Base-by-base conservation (phyloP, 2,329 filamentous ascomycete species). In the Paraconiothyrium brasiliense region DNA sequence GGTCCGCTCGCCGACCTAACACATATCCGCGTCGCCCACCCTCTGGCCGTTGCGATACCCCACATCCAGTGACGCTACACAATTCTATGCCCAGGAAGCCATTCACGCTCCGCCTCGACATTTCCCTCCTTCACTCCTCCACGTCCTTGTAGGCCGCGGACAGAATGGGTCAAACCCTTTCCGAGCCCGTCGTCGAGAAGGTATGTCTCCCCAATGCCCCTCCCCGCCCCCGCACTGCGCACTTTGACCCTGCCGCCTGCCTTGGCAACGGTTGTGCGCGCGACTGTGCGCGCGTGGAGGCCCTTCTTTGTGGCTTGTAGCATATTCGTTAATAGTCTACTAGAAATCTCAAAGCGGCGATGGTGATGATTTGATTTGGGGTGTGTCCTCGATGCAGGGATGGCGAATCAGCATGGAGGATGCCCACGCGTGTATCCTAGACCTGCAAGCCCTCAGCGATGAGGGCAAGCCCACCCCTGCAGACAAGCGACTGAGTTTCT, bases 351-450 rank as follows among this genome's bases (percentile, higher is more conserved):
- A 91, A 79, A 89, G 89, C 78, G 94, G 94, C 82, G 90, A 93
- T 83, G 94, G 98, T 92, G 93, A 97, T 69, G 90, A 92, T 78
- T 89, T 97, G 78, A 83, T 95, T 78, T 99, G 92, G 81, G 95
- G 95, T 77, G 89, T 98, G 69, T 99, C 95, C 69, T 93, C 93
- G 82, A 99, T 99, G 95, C 95, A 99, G 83, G 95, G 95, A 85
- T 99, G 95, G 95, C 92, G 95, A 84, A 98, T 99, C 83, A 97
- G 92, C 85, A 99, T 99, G 95, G 95, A 99, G 81, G 95, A 99
- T 79, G 90, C 95, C 67, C 95, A 99, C 83, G 92, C 92, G 64
- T 87, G 92, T 59, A 84, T 98, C 56, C 91, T 99, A 78, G 92
- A 98, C 80, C 88, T 98, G 70, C 88, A 95, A 75, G 84, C 88